Evolutionary conservation across 2,329 filamentous ascomycete species (phyloP), one percentile per base, ranked within the genome.

Genomic region (Escovopsis sp.): DNA sequence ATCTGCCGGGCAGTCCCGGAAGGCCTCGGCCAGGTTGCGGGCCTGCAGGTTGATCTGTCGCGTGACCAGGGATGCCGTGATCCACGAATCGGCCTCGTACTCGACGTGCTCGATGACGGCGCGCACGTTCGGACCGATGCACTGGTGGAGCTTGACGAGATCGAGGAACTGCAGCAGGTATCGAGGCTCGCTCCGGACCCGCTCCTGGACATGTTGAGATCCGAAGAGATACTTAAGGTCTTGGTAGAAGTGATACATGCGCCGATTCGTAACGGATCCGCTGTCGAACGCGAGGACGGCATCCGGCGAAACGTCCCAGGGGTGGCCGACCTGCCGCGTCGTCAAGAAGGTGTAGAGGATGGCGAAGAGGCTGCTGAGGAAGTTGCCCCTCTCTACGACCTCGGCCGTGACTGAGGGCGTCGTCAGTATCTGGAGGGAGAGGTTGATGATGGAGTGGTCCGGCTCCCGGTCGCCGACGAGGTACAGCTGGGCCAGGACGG

Each of bases 31-130:
- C 39, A 96, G 79, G 48, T 90, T 81, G 42, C 87, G 72, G 50
- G 88, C 94, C 27, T 96, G 70, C 36, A 84, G 76, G 52, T 96
- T 96, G 54, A 98, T 88, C 54, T 98, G 88, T 34, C 88, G 73
- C 34, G 90, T 94, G 39, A 98, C 82, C 34, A 96, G 68, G 6
- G 87, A 94, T 4, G 90, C 88, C 39, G 84, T 92, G 35, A 98
- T 96, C 90, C 90, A 98, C 15, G 85, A 82, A 58, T 98, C 92
- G 2, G 87, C 92, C 57, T 98, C 90, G 51, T 96, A 98, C 55
- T 98, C 92, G 23, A 98, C 83, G 54, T 98, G 90, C 51, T 96
- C 90, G 13, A 87, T 86, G 16, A 94, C 74, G 3, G 88, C 90
- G 41, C 92, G 50, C 18, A 87, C 68, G 48, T 96, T 98, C 2